Conservation (phyloP, 257 asterid species). For the Solanum boliviense region DNA sequence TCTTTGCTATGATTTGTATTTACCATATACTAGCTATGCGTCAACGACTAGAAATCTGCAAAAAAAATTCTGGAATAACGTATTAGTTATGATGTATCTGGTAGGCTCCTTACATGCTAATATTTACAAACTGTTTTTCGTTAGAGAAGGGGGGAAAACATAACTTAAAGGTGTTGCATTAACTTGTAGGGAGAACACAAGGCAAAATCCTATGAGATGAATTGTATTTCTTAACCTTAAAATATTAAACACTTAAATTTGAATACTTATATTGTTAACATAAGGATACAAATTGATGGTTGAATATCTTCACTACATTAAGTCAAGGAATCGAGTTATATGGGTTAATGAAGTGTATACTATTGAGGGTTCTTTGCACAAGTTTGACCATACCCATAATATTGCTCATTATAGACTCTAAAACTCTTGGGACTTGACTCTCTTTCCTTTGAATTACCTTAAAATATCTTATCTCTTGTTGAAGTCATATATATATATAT, state of each 20-base stretch:
- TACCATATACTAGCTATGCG: slow-evolving; percentile 25
- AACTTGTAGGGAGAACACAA: background rate
- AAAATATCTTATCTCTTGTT: background rate
- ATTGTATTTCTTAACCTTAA: background rate
- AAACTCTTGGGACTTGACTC: background rate
- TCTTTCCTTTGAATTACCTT: background rate
- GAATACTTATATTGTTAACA: background rate
- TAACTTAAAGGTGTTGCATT: background rate
- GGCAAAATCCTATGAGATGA: background rate
- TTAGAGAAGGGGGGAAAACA: background rate
- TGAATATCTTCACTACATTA: background rate
- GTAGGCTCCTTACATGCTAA: background rate
- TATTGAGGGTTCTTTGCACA: background rate
- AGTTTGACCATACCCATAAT: background rate
- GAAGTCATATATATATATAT: background rate
- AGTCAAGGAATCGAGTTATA: background rate
- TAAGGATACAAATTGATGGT: background rate
- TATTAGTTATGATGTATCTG: background rate
- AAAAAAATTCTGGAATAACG: background rate
- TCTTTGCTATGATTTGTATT: background rate
- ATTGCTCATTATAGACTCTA: background rate
- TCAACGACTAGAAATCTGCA: slow-evolving; percentile 36
- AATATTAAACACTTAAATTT: background rate
- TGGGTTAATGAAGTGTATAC: background rate
- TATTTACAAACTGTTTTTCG: background rate